Evolutionary conservation across 78 protist species (phyloP).

Genomic region (slime mould (Dictyostelium discoideum)): DNA sequence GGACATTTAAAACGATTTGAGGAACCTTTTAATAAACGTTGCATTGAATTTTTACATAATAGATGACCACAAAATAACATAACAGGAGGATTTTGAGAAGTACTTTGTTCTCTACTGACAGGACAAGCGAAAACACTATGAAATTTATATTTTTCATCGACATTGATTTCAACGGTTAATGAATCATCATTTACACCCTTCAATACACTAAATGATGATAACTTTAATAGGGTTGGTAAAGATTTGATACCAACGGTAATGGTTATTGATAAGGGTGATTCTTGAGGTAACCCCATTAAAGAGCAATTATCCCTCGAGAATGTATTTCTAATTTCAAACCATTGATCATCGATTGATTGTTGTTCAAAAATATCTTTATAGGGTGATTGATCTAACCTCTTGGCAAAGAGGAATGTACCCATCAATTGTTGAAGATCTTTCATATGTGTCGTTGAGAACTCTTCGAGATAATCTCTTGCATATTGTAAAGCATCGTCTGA

Average conservation of each 20-base stretch:
- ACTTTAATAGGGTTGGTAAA: conserved; percentile 80
- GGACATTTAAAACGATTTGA: conserved; percentile 90
- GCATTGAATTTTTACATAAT: conserved; percentile 59
- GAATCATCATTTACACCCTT: conserved; percentile 61
- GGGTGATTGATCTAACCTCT: conserved; percentile 69
- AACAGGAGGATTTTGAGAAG: conserved; percentile 89
- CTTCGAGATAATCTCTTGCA: conserved; percentile 45
- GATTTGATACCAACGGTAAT: conserved; percentile 80
- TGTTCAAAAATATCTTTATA: conserved; percentile 39
- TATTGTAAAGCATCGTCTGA: conserved; percentile 59
- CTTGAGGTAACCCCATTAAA: conserved; percentile 60
- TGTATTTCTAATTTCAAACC: conserved; percentile 44
- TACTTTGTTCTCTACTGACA: conserved; percentile 88
- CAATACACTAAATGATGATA: conserved; percentile 50
- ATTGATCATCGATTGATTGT: conserved; percentile 6
- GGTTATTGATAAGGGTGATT: conserved; percentile 63
- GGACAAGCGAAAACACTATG: conserved; percentile 93
- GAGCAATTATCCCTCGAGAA: conserved; percentile 42
- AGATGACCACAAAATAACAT: conserved; percentile 91
- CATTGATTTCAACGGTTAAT: conserved; percentile 56
- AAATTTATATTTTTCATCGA: conserved; percentile 54
- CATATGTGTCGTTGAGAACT: conserved; percentile 13
- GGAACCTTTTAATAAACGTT: conserved; percentile 75
- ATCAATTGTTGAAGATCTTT: conserved; percentile 76
- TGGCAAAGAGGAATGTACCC: conserved; percentile 70